phyloP scores from a whole-genome alignment of 768 basidiomycete species.

The Serendipita sp. region DNA sequence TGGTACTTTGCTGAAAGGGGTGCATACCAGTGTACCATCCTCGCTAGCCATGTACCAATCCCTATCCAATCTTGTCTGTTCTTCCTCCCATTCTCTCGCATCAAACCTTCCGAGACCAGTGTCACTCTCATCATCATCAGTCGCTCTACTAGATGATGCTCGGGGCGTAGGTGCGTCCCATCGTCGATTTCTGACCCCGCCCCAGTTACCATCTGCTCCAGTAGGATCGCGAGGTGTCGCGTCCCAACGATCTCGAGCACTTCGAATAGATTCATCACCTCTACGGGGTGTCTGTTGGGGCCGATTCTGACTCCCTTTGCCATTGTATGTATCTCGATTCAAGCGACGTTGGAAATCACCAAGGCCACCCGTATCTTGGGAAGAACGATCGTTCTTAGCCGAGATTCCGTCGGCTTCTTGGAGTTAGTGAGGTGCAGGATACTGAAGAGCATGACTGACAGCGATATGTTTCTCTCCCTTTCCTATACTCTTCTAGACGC shows the following conservation, averaged over 20 bases:
- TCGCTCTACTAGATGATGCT: slow-evolving; percentile 39
- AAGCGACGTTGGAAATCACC: slow-evolving; percentile 88
- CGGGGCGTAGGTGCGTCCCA: slow-evolving; percentile 84
- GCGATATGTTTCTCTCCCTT: slow-evolving; percentile 49
- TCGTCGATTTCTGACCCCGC: slow-evolving; percentile 29
- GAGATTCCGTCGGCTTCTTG: slow-evolving; percentile 51
- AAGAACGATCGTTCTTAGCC: slow-evolving; percentile 37
- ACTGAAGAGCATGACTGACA: slow-evolving; percentile 23
- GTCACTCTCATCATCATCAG: slow-evolving; percentile 48
- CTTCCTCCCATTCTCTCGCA: slow-evolving; percentile 90
- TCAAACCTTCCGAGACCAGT: slow-evolving; percentile 36
- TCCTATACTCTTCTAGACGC: slow-evolving; percentile 61
- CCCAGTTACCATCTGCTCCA: slow-evolving; percentile 42
- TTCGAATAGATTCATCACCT: slow-evolving; percentile 10
- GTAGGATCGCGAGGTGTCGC: slow-evolving; percentile 41
- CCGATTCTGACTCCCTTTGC: slow-evolving; percentile 24
- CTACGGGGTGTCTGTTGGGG: slow-evolving; percentile 19
- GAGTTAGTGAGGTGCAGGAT: background rate
- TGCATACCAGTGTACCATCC: slow-evolving; percentile 54
- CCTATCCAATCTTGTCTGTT: slow-evolving; percentile 77
- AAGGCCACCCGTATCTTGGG: slow-evolving; percentile 56
- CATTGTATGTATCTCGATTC: slow-evolving; percentile 51
- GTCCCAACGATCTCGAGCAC: slow-evolving; percentile 30
- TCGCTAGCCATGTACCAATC: slow-evolving; percentile 95
- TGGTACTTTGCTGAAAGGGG: background rate